These are phyloP conservation scores for Mrakia frigida DNA, from an alignment of 768 basidiomycete genomes.

Conservation along the genomic window DNA sequence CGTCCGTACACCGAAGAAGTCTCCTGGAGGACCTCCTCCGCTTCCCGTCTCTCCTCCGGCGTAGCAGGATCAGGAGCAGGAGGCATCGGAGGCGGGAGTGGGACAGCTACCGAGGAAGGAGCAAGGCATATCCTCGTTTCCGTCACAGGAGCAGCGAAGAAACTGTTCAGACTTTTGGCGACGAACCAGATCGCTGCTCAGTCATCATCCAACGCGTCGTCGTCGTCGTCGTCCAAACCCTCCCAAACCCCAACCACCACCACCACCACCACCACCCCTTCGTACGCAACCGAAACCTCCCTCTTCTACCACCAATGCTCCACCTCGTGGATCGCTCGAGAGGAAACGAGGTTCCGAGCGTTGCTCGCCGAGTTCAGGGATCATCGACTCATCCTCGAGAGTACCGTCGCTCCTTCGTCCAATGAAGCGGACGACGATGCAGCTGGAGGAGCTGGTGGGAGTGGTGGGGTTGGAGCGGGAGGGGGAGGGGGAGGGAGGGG, in stretches of 20 bases:
- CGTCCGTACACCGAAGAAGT: slow-evolving; percentile 74
- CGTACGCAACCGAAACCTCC: slow-evolving; percentile 54
- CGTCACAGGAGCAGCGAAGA: slow-evolving; percentile 80
- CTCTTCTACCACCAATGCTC: slow-evolving; percentile 47
- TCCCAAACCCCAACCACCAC: slow-evolving; percentile 40
- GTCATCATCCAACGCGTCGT: not conserved
- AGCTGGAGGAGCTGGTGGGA: slow-evolving; percentile 37
- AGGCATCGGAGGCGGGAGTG: slow-evolving; percentile 41
- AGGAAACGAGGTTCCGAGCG: slow-evolving; percentile 73
- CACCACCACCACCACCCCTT: slow-evolving; percentile 54
- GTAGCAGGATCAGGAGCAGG: not conserved
- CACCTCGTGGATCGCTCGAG: slow-evolving; percentile 81
- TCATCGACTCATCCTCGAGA: slow-evolving; percentile 70
- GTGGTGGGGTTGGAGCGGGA: slow-evolving; percentile 39
- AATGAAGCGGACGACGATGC: slow-evolving; percentile 42
- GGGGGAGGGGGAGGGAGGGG: slow-evolving; percentile 41
- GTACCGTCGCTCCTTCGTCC: slow-evolving; percentile 34
- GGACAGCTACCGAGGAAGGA: slow-evolving; percentile 59
- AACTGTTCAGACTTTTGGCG: slow-evolving; percentile 65
- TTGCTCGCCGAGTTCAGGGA: slow-evolving; percentile 86
- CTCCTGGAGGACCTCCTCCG: slow-evolving; percentile 36
- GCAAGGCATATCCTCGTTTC: slow-evolving; percentile 72
- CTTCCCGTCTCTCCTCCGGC: slow-evolving; percentile 34
- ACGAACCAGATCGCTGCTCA: slow-evolving; percentile 42
- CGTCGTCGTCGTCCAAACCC: not conserved